Evolutionary conservation across 768 basidiomycete species (phyloP).

Genomic region (Suillus occidentalis): DNA sequence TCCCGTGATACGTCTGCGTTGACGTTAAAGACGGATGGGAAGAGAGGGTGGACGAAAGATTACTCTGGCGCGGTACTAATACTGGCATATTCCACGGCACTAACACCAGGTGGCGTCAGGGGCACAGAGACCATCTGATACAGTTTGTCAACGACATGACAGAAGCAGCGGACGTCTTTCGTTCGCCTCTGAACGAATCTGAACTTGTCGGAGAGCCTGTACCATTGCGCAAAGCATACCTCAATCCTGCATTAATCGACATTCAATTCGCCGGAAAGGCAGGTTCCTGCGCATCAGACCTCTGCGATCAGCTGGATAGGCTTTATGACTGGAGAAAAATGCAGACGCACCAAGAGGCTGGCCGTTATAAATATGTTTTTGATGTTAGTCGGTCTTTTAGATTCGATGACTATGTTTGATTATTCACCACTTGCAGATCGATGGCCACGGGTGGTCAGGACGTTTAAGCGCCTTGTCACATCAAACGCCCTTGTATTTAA

Average conservation of each 20-base stretch:
- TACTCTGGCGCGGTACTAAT: conserved; percentile 75
- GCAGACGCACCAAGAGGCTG: conserved; percentile 49
- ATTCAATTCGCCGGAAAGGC: conserved; percentile 49
- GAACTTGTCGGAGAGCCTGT: conserved; percentile 37
- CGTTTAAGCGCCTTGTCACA: conserved; percentile 66
- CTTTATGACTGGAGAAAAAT: conserved; percentile 50
- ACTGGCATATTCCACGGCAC: conserved; percentile 57
- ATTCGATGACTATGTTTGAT: not conserved
- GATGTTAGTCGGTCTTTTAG: conserved; percentile 40
- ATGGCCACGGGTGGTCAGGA: conserved; percentile 70
- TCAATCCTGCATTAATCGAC: conserved; percentile 61
- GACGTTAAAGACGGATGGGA: conserved; percentile 41
- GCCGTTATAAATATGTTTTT: conserved; percentile 59
- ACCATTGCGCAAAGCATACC: conserved; percentile 34
- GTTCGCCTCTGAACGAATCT: conserved; percentile 25
- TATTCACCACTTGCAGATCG: conserved; percentile 38
- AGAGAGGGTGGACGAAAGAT: conserved; percentile 56
- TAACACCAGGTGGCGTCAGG: conserved; percentile 44
- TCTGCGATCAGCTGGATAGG: conserved; percentile 45
- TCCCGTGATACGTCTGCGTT: not conserved
- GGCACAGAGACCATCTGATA: conserved; percentile 53
- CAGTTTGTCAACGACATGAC: conserved; percentile 40
- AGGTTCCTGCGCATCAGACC: conserved; percentile 19
- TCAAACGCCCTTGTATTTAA: conserved; percentile 67
- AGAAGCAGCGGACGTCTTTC: conserved; percentile 41